Conservation (phyloP, 73 alveolate species). For the Symbiodinium natans region DNA sequence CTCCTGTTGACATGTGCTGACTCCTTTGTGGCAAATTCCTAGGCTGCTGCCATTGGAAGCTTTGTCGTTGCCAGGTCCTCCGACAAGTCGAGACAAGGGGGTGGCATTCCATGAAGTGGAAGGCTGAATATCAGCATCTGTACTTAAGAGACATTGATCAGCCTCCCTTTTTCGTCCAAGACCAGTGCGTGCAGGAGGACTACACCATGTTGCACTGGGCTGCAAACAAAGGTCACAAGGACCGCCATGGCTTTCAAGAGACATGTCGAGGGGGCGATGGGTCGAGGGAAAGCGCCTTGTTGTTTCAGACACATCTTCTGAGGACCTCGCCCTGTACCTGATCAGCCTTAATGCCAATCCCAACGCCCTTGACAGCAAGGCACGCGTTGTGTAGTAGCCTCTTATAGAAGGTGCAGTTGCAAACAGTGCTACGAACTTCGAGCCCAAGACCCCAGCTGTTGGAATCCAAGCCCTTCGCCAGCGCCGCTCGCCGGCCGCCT, state of each 20-base stretch:
- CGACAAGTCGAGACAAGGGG: slow-evolving; percentile 42
- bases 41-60: too few relatives aligned
- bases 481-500: slow-evolving; percentile 52
- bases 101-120: slow-evolving; percentile 73
- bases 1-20: neutral
- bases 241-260: neutral
- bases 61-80: slow-evolving; percentile 15
- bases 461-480: neutral
- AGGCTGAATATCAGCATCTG: neutral
- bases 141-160: too few relatives aligned
- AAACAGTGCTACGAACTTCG: neutral
- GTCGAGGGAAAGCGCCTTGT: too few relatives aligned
- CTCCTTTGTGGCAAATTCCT: too few relatives aligned
- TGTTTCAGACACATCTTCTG: too few relatives aligned
- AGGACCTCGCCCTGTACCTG: slow-evolving; percentile 70
- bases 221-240: slow-evolving; percentile 61
- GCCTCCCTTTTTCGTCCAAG: too few relatives aligned
- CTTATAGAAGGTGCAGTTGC: neutral
- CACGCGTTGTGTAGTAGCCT: neutral
- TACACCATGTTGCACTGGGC: slow-evolving; percentile 87
- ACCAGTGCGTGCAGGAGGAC: slow-evolving; percentile 26
- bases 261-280: too few relatives aligned
- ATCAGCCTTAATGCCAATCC: slow-evolving; percentile 55
- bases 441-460: neutral
- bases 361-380: slow-evolving; percentile 58